Conservation (phyloP, 1,284 basidiomycete genomes). For the Irpex rosettiformis region DNA sequence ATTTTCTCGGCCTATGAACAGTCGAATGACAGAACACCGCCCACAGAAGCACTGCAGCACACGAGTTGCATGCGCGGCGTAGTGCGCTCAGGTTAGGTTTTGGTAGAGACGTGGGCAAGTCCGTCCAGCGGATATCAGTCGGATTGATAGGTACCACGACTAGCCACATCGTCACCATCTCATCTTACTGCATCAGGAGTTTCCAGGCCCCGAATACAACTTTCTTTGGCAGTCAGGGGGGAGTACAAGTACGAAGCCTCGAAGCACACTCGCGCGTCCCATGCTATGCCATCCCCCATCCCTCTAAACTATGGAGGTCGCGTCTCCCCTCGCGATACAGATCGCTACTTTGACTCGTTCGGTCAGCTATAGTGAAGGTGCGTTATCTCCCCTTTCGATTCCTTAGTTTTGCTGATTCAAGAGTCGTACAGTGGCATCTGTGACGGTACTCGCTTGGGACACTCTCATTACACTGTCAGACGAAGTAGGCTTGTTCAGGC, state of each 20-base stretch:
- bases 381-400: not conserved
- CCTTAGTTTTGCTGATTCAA: not conserved
- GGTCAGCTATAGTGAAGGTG: slow-evolving; percentile 16
- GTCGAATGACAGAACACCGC: too few species aligned
- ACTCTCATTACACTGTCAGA: slow-evolving; percentile 14
- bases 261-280: not conserved
- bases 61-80: too few species aligned
- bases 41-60: too few species aligned
- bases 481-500: slow-evolving; percentile 12
- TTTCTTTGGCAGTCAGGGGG: not conserved
- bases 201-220: not conserved
- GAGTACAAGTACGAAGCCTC: not conserved
- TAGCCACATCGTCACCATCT: not conserved
- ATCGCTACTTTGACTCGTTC: not conserved
- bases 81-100: too few species aligned
- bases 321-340: not conserved
- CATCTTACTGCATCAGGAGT: not conserved
- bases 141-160: not conserved
- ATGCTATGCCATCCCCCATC: not conserved
- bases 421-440: slow-evolving; percentile 12
- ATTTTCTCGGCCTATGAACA: too few species aligned
- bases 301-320: not conserved
- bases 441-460: slow-evolving; percentile 16
- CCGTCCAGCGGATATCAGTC: not conserved
- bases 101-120: not conserved